Evolutionary conservation across 148 eudicot species (phyloP), one percentile per base, ranked within the genome.

Genomic region (Amaranthus cruentus): DNA sequence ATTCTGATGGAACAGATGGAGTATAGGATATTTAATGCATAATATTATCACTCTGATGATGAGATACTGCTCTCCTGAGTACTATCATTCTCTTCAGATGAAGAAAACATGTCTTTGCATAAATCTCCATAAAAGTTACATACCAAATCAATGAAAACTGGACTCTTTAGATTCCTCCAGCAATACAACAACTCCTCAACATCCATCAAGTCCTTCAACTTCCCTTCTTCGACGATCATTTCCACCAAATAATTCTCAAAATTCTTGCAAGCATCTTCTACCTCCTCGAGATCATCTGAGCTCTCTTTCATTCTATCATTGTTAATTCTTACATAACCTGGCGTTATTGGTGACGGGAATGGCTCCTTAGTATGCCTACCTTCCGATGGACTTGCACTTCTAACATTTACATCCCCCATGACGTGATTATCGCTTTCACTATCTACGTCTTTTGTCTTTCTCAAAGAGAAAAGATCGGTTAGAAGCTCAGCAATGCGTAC

Each of bases 191-290:
- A 83, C 83, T 91, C 97, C 64, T 93, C 98, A 0, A 93, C 87
- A 62, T 93, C 97, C 68, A 5, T 78, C 78, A 93, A 81, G 72
- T 89, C 91, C 81, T 51, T 80, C 70, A 83, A 6, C 61, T 83
- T 89, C 73, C 93, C 91, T 68, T 91, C 95, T 48, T 90, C 95
- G 46, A 87, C 85, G 12, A 93, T 85, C 91, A 91, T 93, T 70
- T 87, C 95, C 68, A 84, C 73, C 84, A 93, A 69, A 80, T 87
- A 82, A n/a, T 76, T 89, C 87, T 91, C 98, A 9, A 91, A 93
- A 14, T 85, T 84, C 81, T 82, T 82, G 74, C 98, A 89, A 2
- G 86, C 86, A 2, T 90, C 89, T 54, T 85, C 87, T 7, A 79
- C 84, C 0, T 83, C 90, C 47, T 79, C 82, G 6, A 71, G 73